Conservation (phyloP, 2,329 filamentous ascomycete genomes). For the Colletotrichum spinosum region DNA sequence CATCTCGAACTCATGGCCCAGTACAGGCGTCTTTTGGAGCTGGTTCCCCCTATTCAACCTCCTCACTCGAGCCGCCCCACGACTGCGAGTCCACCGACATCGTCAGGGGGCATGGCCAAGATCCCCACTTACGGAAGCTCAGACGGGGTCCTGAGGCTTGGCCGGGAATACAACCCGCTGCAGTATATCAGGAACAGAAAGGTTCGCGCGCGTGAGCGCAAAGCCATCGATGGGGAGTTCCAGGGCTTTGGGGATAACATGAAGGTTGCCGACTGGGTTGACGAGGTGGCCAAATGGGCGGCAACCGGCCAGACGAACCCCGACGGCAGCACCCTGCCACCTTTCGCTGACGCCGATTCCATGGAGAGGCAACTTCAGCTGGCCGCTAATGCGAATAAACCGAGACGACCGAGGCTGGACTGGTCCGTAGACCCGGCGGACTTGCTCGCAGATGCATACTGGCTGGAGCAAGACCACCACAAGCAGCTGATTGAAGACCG, state of each 20-base stretch:
- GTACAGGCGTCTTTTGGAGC: slow-evolving; percentile 83
- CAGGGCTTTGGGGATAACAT: slow-evolving; percentile 83
- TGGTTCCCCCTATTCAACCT: slow-evolving; percentile 78
- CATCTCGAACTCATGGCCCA: slow-evolving; percentile 89
- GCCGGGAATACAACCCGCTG: slow-evolving; percentile 87
- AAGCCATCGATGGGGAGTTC: slow-evolving; percentile 76
- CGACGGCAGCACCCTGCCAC: slow-evolving; percentile 55
- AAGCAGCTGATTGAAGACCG: slow-evolving; percentile 85
- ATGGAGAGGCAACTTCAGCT: slow-evolving; percentile 48
- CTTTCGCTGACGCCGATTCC: slow-evolving; percentile 60
- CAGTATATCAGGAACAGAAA: slow-evolving; percentile 94
- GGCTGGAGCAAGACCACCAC: slow-evolving; percentile 86
- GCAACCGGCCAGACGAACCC: slow-evolving; percentile 48
- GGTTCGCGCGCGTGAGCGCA: slow-evolving; percentile 82
- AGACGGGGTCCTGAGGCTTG: slow-evolving; percentile 58
- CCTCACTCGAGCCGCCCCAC: slow-evolving; percentile 49
- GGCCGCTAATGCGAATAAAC: slow-evolving; percentile 64
- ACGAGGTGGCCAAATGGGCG: slow-evolving; percentile 69
- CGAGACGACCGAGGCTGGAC: slow-evolving; percentile 80
- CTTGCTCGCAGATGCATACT: slow-evolving; percentile 89
- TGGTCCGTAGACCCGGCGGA: slow-evolving; percentile 89
- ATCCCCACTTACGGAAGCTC: slow-evolving; percentile 42
- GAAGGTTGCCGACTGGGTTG: slow-evolving; percentile 81
- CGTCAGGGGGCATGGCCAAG: slow-evolving; percentile 50
- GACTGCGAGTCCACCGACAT: slow-evolving; percentile 55